These are phyloP conservation scores for Cryptococcus hybrid DNA, from an alignment of 1,284 basidiomycete species.

Conservation along the genomic window DNA sequence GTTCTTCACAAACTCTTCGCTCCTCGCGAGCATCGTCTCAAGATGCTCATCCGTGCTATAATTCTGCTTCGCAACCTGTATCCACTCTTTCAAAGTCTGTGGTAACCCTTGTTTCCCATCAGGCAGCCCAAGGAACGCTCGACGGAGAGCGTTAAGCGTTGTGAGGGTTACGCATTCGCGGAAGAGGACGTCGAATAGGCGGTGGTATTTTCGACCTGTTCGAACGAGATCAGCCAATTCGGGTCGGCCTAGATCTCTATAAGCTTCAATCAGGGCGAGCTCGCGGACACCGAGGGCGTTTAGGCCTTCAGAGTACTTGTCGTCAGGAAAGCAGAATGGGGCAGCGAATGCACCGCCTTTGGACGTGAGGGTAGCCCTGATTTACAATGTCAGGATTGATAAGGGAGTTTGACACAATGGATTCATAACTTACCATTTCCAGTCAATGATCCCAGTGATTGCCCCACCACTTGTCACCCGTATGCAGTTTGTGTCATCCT, in stretches of 20 bases:
- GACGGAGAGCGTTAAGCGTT: conserved; percentile 5
- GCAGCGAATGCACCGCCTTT: conserved; percentile 12
- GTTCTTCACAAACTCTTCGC: not conserved
- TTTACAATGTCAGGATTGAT: not conserved
- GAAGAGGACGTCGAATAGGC: conserved; percentile 6
- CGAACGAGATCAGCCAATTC: conserved; percentile 10
- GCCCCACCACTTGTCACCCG: conserved; percentile 1
- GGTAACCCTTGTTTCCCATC: conserved; percentile 4
- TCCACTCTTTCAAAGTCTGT: conserved; percentile 4
- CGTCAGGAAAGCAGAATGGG: conserved; percentile 1
- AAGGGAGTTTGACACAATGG: not conserved
- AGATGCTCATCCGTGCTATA: conserved; percentile 1
- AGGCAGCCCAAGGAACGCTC: conserved; percentile 5
- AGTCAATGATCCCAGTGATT: conserved; percentile 11
- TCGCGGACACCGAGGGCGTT: conserved; percentile 4
- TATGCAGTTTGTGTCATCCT: conserved; percentile 7
- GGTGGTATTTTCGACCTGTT: conserved; percentile 9
- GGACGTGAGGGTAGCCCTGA: conserved; percentile 8
- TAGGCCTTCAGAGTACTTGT: conserved; percentile 2
- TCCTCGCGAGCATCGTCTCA: not conserved
- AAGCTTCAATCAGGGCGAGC: conserved; percentile 5
- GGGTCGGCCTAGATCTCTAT: conserved; percentile 4
- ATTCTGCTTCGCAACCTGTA: not conserved
- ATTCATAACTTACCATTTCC: conserved; percentile 12
- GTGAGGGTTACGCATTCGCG: conserved; percentile 2